Percentiles rank a stretch among this genome's conserved stretches.
phyloP scores from a whole-genome alignment of 352 stramenopile genomes.

The Halophytophthora polymorphica region DNA sequence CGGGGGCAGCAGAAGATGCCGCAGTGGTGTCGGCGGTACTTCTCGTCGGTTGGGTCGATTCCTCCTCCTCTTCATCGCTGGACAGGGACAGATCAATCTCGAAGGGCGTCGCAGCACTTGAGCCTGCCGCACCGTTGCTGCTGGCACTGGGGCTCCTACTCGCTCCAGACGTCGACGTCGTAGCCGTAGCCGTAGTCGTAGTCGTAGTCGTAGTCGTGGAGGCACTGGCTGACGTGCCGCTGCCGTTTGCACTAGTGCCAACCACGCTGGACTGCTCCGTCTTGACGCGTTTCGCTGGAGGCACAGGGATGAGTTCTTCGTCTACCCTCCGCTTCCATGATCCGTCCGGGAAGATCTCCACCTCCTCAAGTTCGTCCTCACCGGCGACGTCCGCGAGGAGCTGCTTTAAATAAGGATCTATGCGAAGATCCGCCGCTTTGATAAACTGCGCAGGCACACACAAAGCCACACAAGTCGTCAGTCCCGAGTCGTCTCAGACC shows the following conservation, averaged over 20 bases:
- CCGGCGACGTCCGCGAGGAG: slow-evolving; percentile 81
- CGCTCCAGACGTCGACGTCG: neutral
- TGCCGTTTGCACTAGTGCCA: slow-evolving; percentile 5
- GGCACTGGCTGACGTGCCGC: neutral
- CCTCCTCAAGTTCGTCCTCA: slow-evolving; percentile 84
- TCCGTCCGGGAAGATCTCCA: slow-evolving; percentile 88
- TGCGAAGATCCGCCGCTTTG: slow-evolving; percentile 80
- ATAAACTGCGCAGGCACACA: slow-evolving; percentile 65
- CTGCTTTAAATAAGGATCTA: slow-evolving; percentile 89
- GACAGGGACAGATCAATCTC: slow-evolving; percentile 74
- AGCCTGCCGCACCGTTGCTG: slow-evolving; percentile 12
- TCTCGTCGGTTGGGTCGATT: slow-evolving; percentile 9
- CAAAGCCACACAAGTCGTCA: slow-evolving; percentile 7
- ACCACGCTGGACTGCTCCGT: slow-evolving; percentile 26
- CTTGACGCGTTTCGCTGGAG: slow-evolving; percentile 60
- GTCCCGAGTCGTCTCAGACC: neutral
- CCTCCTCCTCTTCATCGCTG: slow-evolving; percentile 66
- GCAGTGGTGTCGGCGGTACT: slow-evolving; percentile 5
- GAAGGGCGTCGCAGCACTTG: slow-evolving; percentile 34
- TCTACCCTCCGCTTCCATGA: slow-evolving; percentile 68
- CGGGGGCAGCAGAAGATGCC: slow-evolving; percentile 1
- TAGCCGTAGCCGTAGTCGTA: slow-evolving; percentile 7
- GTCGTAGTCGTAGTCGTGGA: slow-evolving; percentile 9
- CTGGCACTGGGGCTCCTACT: slow-evolving; percentile 1
- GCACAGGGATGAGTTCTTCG: slow-evolving; percentile 39